phyloP scores from a whole-genome alignment of 805 yeast species.

The Yarrowia porcina region DNA sequence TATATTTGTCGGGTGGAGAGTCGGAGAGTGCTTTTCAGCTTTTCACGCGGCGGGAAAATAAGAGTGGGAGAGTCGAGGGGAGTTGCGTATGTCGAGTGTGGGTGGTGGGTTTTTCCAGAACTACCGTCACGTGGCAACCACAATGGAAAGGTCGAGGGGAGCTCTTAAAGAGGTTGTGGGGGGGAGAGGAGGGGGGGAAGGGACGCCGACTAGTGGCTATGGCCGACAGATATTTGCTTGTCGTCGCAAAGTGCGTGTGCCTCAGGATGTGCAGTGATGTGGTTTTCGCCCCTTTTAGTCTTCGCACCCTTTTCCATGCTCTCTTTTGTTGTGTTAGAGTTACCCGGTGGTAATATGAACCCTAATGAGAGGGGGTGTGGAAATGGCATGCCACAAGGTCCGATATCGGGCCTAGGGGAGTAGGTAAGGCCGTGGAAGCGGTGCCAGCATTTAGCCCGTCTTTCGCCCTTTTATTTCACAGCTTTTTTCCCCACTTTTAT shows the following conservation, averaged over 20 bases:
- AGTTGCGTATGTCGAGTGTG: constrained; percentile 17
- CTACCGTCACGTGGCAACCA: constrained; percentile 16
- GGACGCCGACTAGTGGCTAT: background rate
- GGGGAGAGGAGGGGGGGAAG: background rate
- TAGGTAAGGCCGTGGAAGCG: background rate
- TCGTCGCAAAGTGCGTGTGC: constrained; percentile 19
- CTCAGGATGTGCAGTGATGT: constrained; percentile 19
- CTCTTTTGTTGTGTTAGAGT: constrained; percentile 25
- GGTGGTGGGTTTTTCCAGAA: constrained; percentile 16
- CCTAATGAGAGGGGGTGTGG: constrained; percentile 17
- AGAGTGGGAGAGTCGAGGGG: constrained; percentile 26
- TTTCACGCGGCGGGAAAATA: constrained; percentile 24
- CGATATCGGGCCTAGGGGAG: too few species aligned
- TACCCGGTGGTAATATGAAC: constrained; percentile 24
- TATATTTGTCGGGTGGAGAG: constrained; percentile 19
- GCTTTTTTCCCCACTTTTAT: background rate
- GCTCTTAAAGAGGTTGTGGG: background rate
- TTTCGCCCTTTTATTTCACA: background rate
- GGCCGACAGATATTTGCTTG: constrained; percentile 14
- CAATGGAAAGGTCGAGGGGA: background rate
- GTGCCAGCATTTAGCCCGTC: background rate
- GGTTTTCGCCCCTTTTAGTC: constrained; percentile 14
- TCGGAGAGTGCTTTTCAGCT: constrained; percentile 23
- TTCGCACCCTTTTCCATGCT: constrained; percentile 22
- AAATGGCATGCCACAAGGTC: background rate